Evolutionary conservation across 148 eudicot genomes (phyloP), one percentile per base, ranked within the genome.

Genomic region (Rheum nobile): DNA sequence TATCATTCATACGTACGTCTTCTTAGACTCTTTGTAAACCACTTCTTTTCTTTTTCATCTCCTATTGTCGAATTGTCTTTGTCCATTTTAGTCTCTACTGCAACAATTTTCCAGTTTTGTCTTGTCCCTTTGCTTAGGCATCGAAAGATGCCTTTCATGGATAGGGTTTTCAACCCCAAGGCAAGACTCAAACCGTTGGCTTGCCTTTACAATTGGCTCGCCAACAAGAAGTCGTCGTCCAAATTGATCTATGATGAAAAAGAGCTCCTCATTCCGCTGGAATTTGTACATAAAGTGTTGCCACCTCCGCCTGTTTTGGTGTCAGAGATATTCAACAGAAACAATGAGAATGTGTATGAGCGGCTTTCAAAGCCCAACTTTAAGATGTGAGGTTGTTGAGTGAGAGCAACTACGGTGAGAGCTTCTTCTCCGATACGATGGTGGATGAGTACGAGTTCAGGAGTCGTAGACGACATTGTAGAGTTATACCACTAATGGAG

Each of bases 361-460:
- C 21, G 8, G 37, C 4, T 10, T 10, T 63, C 69, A 32, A 29
- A 65, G 24, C 41, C 4, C 11, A 67, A 77, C 57, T 79, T 81
- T 26, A 79, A 76, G 74, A 52, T 80, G 71, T 78, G 48, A 39
- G 89, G 82, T 10, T 81, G 43, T 80, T 86, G 35, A 88, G 90
- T 52, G 82, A 57, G 26, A 90, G 96, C 38, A 83, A 78, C 79
- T 86, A 81, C 0, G 73, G 74, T 0, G 91, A 84, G 67, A 87
- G 92, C 47, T 84, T 84, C 71, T 89, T 89, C 69, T 90, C 95
- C 1, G 91, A 86, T 7, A 77, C 83, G 6, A 76, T 84, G 21
- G 43, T 71, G 76, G 90, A 87, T 72, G 55, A 87, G 47, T 22
- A 19, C 17, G 84, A 80, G 21, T 77, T 72, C 0, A 77, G 74